Evolutionary conservation across 352 stramenopile species (phyloP).

Genomic region (Phytophthora constricta): DNA sequence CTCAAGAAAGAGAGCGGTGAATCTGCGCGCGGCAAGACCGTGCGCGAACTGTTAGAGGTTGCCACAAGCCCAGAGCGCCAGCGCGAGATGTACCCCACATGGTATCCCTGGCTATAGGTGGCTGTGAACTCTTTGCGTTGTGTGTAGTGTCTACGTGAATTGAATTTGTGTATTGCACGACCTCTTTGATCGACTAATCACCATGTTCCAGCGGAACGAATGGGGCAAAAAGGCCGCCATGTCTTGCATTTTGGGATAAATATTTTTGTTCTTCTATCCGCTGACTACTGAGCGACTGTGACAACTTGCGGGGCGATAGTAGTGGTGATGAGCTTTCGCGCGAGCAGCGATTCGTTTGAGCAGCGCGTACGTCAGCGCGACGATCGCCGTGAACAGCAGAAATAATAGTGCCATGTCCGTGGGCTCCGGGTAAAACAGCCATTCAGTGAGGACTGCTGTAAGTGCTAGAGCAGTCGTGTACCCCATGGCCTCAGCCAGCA

Average conservation of each 20-base stretch:
- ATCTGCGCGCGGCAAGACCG: conserved; percentile 71
- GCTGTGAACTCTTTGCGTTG: conserved; percentile 16
- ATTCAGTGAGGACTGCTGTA: conserved; percentile 56
- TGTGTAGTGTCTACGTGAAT: too few species aligned
- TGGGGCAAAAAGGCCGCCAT: too few species aligned
- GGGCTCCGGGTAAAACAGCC: conserved; percentile 58
- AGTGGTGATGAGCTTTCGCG: conserved; percentile 26
- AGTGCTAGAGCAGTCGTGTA: conserved; percentile 59
- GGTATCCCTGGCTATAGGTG: conserved; percentile 85
- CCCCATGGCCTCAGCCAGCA: conserved; percentile 62
- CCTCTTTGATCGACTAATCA: too few species aligned
- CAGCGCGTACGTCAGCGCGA: conserved; percentile 63
- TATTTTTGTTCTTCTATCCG: conserved; percentile 19
- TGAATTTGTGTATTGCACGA: too few species aligned
- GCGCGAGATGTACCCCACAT: conserved; percentile 89
- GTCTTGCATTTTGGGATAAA: conserved; percentile 41
- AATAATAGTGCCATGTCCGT: conserved; percentile 73
- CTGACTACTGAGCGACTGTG: conserved; percentile 1
- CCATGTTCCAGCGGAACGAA: too few species aligned
- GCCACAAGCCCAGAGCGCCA: conserved; percentile 82
- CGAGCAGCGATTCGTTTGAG: conserved; percentile 39
- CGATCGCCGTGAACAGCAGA: conserved; percentile 62
- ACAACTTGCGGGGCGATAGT: conserved; percentile 18
- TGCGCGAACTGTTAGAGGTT: conserved; percentile 84
- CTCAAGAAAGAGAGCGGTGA: conserved; percentile 73